phyloP scores from a whole-genome alignment of 2,329 filamentous ascomycete genomes.

The Trichophyton verrucosum region DNA sequence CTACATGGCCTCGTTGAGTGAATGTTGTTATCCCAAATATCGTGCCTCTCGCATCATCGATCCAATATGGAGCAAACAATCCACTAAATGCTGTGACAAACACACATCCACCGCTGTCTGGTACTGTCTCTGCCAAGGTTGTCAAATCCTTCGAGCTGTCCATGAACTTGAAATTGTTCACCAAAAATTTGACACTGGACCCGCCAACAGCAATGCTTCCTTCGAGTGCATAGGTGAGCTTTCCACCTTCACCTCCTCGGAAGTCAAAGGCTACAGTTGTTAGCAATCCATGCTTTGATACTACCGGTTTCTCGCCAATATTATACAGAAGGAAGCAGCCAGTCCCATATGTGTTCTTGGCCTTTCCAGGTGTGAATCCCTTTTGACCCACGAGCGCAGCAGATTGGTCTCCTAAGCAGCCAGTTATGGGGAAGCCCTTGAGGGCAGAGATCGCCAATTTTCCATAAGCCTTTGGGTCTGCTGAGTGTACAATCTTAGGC shows the following conservation, averaged over 20 bases:
- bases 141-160: constrained; percentile 50
- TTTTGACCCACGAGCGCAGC: constrained; percentile 79
- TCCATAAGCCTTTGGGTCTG: constrained; percentile 44
- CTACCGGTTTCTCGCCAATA: constrained; percentile 70
- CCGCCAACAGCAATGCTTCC: constrained; percentile 78
- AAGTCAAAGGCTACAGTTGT: constrained; percentile 81
- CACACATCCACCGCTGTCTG: constrained; percentile 70
- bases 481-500: constrained; percentile 70
- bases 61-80: constrained; percentile 88
- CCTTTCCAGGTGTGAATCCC: constrained; percentile 67
- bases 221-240: constrained; percentile 64
- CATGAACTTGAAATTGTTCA: constrained; percentile 54
- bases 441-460: constrained; percentile 29
- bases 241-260: constrained; percentile 36
- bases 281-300: constrained; percentile 69
- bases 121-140: constrained; percentile 50
- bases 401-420: constrained; percentile 77
- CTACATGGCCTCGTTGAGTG: constrained; percentile 75
- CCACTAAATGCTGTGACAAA: constrained; percentile 87
- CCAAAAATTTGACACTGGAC: constrained; percentile 63
- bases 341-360: constrained; percentile 87
- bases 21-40: constrained; percentile 75
- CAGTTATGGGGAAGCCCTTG: constrained; percentile 45
- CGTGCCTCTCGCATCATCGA: constrained; percentile 81
- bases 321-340: constrained; percentile 86